phyloP scores from a whole-genome alignment of 2,329 filamentous ascomycete genomes.

The Exophiala sp. region DNA sequence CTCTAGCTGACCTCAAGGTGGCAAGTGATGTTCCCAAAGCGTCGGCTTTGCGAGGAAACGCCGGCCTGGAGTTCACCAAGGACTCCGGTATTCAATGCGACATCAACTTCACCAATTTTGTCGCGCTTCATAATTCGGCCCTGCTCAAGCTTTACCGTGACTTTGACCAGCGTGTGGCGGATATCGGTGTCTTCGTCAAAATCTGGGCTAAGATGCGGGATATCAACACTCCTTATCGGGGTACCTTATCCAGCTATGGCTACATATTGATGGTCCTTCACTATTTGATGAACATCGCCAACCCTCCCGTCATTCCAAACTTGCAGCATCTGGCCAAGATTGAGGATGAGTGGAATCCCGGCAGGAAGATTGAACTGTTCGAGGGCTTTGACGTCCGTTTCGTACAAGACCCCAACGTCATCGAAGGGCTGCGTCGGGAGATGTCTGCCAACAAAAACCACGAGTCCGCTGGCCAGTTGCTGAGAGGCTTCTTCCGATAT shows the following conservation, averaged over 20 bases:
- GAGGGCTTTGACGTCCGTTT: conserved; percentile 68
- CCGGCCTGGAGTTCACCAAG: conserved; percentile 71
- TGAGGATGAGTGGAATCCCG: conserved; percentile 41
- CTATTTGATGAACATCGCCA: conserved; percentile 75
- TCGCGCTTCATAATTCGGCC: conserved; percentile 76
- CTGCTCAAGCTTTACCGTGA: conserved; percentile 77
- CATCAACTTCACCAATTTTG: conserved; percentile 81
- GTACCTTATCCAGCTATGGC: conserved; percentile 82
- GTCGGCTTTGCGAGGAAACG: conserved; percentile 45
- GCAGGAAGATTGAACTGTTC: conserved; percentile 41
- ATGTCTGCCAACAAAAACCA: conserved; percentile 58
- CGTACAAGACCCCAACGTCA: conserved; percentile 68
- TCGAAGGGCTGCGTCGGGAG: conserved; percentile 52
- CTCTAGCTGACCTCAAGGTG: conserved; percentile 14
- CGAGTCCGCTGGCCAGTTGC: conserved; percentile 63
- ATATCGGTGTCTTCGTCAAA: conserved; percentile 80
- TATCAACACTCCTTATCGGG: conserved; percentile 81
- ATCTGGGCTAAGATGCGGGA: conserved; percentile 80
- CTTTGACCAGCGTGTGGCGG: conserved; percentile 69
- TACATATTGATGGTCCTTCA: conserved; percentile 91
- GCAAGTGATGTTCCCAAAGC: conserved; percentile 21
- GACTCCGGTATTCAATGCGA: conserved; percentile 78
- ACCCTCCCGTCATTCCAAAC: conserved; percentile 78
- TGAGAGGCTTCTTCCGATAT: conserved; percentile 84
- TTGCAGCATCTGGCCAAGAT: conserved; percentile 39